Evolutionary conservation across 106 monocot species (phyloP), one percentile per base, ranked within the genome.

Genomic region (Dendrobium nobile): DNA sequence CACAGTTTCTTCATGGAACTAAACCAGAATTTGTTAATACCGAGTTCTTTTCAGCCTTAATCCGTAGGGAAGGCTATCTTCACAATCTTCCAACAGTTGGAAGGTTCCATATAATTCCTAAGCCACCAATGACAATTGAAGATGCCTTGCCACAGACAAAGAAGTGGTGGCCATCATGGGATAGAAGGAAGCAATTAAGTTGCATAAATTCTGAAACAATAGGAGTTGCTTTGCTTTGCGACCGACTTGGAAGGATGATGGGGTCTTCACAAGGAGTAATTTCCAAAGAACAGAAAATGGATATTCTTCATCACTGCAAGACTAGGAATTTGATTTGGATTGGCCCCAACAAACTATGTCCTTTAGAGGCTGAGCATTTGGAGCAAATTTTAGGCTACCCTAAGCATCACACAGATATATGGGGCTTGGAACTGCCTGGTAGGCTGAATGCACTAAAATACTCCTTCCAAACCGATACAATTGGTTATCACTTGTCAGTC

Each of bases 101-200:
- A 44, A 85, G 92, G 75, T 87, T 73, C 51, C 75, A 80, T 41
- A 82, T 94, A 15, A 20, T 84, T 43, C 90, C 89, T 22, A 86
- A 76, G 83, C 76, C 96, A 33, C 86, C 92, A 1, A 89, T 86
- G 88, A 90, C 89, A 4, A 92, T 94, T 72, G 92, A 88, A 79
- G 89, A 84, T 73, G 89, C 88, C 47, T 40, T 96, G 18, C 96
- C 92, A 27, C 86, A 87, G 47, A 90, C 90, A 24, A 88, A 83
- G 41, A 88, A 79, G 81, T 96, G 90, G 87, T 94, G 93, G 93
- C 94, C 96, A 5, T 92, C 93, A 27, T 96, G 96, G 96, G 96
- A 96, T 80, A 90, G 88, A 9, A 85, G 96, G 76, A 97, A 90
- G 54, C 88, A 97, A 76, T 33, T 97, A 18, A 85, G 84, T 78